These are phyloP conservation scores for Cyamopsis tetragonoloba DNA, from an alignment of 306 rosid genomes.

Conservation along the genomic window DNA sequence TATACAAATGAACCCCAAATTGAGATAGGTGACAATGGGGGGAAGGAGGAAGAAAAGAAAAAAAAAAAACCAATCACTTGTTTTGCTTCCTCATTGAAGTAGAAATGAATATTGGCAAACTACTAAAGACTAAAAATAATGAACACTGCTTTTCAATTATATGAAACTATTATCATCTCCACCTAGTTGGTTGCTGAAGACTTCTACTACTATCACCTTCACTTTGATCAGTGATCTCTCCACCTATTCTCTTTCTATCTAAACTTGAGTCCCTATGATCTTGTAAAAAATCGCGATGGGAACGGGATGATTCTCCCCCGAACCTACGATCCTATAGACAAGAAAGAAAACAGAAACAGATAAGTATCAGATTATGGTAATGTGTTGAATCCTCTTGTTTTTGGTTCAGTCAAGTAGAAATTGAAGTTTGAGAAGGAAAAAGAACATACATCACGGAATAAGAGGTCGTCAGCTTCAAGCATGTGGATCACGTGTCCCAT, in stretches of 20 bases:
- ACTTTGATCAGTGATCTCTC: slow-evolving; percentile 54
- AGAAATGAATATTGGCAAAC: slow-evolving; percentile 29
- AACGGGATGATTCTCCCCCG: slow-evolving; percentile 47
- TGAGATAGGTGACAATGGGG: slow-evolving; percentile 26
- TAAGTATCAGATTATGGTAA: neutral
- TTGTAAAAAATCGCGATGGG: slow-evolving; percentile 38
- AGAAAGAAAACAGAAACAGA: neutral
- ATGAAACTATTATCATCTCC: slow-evolving; percentile 50
- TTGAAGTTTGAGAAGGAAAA: neutral
- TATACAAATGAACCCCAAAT: slow-evolving; percentile 41
- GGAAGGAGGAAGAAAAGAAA: slow-evolving; percentile 13
- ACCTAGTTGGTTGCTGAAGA: slow-evolving; percentile 46
- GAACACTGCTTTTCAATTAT: slow-evolving; percentile 33
- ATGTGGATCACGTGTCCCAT: slow-evolving; percentile 97
- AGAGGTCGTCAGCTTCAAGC: slow-evolving; percentile 92
- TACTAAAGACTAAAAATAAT: slow-evolving; percentile 17
- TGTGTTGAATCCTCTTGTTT: neutral
- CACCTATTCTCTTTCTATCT: slow-evolving; percentile 42
- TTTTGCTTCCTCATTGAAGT: slow-evolving; percentile 33
- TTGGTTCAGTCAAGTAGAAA: neutral
- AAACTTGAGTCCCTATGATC: slow-evolving; percentile 40
- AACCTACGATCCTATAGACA: slow-evolving; percentile 55
- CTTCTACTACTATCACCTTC: slow-evolving; percentile 51
- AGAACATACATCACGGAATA: slow-evolving; percentile 62
- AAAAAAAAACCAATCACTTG: slow-evolving; percentile 11